A percentile compares a stretch with the other conserved stretches of the same genome.
Evolutionary conservation across 805 yeast species (phyloP).

Genomic region (Spathaspora passalidarum): DNA sequence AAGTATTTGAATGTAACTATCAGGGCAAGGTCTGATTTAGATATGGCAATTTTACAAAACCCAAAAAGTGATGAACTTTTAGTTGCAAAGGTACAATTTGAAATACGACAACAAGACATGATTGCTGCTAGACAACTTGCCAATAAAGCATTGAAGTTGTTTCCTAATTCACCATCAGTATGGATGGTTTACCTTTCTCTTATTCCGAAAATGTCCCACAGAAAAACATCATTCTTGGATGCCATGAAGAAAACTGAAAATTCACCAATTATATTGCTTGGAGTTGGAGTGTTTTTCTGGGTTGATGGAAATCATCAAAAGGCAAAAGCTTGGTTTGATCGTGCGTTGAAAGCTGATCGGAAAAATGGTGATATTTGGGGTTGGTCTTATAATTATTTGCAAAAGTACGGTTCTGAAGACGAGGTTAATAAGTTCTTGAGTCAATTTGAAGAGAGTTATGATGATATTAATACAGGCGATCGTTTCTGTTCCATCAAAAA

Average conservation of each 20-base stretch:
- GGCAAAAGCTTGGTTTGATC: conserved; percentile 71
- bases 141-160: conserved; percentile 54
- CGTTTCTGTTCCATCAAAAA: conserved; percentile 56
- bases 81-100: conserved; percentile 58
- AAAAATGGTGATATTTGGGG: conserved; percentile 76
- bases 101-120: conserved; percentile 45
- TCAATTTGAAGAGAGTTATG: conserved; percentile 29
- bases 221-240: conserved; percentile 59
- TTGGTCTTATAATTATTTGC: conserved; percentile 51
- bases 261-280: conserved; percentile 52
- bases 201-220: conserved; percentile 46
- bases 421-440: conserved; percentile 35
- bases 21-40: conserved; percentile 70
- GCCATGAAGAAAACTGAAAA: conserved; percentile 70
- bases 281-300: conserved; percentile 70
- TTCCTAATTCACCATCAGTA: conserved; percentile 56
- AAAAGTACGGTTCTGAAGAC: conserved; percentile 34
- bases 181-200: conserved; percentile 63
- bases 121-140: conserved; percentile 53
- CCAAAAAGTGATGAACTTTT: conserved; percentile 53
- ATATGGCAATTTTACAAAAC: conserved; percentile 55
- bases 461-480: conserved; percentile 61
- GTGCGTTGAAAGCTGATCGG: conserved; percentile 53
- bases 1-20: conserved; percentile 36
- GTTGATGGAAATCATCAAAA: conserved; percentile 57